Evolutionary conservation across 148 eudicot genomes (phyloP).

Genomic region (Rhododendron henanense): DNA sequence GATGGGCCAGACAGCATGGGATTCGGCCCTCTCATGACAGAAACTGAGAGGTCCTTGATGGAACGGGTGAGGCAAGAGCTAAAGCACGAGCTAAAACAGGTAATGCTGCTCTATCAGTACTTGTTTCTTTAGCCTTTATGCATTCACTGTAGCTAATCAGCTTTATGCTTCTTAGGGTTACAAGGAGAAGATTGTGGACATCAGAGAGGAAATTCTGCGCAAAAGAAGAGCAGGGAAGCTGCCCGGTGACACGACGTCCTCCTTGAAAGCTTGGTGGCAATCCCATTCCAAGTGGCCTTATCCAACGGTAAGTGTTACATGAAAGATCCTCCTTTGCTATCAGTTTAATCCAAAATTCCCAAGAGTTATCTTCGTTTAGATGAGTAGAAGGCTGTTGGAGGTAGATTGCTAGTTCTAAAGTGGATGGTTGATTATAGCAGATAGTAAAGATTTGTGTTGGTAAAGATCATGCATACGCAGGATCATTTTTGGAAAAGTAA

Average conservation of each 20-base stretch:
- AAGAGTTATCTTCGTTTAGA: not conserved
- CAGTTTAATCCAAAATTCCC: not conserved
- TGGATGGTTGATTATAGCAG: not conserved
- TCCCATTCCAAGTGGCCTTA: conserved; percentile 97
- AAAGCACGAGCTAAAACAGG: conserved; percentile 84
- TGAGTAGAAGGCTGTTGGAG: not conserved
- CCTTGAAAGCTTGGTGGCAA: conserved; percentile 97
- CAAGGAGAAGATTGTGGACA: conserved; percentile 89
- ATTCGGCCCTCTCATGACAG: conserved; percentile 79
- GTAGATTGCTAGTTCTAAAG: not conserved
- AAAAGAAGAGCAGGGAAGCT: conserved; percentile 97
- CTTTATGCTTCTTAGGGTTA: conserved; percentile 50
- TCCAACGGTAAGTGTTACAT: conserved; percentile 61
- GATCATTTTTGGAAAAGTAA: not conserved
- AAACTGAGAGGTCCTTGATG: conserved; percentile 84
- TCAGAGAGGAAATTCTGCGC: conserved; percentile 88
- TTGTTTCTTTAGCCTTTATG: not conserved
- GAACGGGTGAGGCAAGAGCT: conserved; percentile 94
- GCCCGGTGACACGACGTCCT: conserved; percentile 92
- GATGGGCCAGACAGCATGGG: conserved; percentile 78
- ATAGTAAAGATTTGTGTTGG: not conserved
- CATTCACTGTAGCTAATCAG: not conserved
- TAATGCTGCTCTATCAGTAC: conserved; percentile 5
- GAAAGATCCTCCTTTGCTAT: not conserved
- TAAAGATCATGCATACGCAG: not conserved